Percentiles rank a stretch among this genome's conserved stretches.
These are phyloP conservation scores for Aspergillus sp. DNA, from an alignment of 2,329 filamentous ascomycete species.

Conservation along the genomic window DNA sequence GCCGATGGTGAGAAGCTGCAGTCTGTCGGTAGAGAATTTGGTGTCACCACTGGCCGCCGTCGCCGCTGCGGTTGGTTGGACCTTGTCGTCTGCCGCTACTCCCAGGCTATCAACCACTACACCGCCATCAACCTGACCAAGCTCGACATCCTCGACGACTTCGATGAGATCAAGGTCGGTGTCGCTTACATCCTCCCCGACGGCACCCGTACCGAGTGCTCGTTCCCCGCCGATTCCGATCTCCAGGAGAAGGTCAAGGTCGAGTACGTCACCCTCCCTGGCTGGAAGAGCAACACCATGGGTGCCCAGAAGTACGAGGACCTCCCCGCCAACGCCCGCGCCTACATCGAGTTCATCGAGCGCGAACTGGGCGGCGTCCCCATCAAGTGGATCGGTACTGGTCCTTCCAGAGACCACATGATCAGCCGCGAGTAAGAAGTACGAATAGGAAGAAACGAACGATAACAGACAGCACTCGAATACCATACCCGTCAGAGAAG, in stretches of 20 bases:
- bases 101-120: constrained; percentile 51
- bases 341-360: constrained; percentile 61
- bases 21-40: constrained; percentile 49
- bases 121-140: constrained; percentile 59
- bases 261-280: constrained; percentile 55
- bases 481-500: background rate
- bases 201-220: constrained; percentile 45
- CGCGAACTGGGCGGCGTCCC: constrained; percentile 49
- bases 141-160: constrained; percentile 60
- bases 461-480: too few species aligned
- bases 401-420: constrained; percentile 59
- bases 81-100: constrained; percentile 60
- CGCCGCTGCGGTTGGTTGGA: constrained; percentile 63
- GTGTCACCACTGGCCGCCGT: constrained; percentile 57
- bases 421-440: constrained; percentile 42
- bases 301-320: constrained; percentile 53
- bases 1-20: constrained; percentile 54
- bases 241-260: constrained; percentile 51
- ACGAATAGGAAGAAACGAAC: too few species aligned
- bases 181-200: constrained; percentile 51
- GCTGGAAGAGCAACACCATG: constrained; percentile 59
- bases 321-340: constrained; percentile 53
- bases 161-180: constrained; percentile 59
- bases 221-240: constrained; percentile 55
- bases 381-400: constrained; percentile 61